phyloP scores from a whole-genome alignment of 495 filamentous ascomycete species.

The Aspergillus carlsbadensis region DNA sequence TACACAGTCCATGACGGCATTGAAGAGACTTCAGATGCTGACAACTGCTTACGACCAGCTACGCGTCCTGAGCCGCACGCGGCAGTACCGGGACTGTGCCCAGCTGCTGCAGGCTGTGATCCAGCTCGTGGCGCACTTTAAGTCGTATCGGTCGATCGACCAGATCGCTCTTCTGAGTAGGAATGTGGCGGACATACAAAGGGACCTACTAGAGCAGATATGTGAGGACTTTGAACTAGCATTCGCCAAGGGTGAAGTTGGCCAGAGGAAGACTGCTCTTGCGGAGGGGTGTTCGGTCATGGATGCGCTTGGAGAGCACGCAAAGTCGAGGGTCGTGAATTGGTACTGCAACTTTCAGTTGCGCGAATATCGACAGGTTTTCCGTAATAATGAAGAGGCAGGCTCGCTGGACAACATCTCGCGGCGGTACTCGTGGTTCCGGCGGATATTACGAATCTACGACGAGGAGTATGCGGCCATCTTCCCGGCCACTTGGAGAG shows the following conservation, averaged over 20 bases:
- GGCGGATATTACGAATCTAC: conserved; percentile 91
- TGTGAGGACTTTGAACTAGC: conserved; percentile 97
- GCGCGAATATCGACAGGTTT: conserved; percentile 92
- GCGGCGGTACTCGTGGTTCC: conserved; percentile 93
- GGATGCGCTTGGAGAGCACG: conserved; percentile 92
- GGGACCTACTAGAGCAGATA: conserved; percentile 91
- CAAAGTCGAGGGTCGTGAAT: conserved; percentile 75
- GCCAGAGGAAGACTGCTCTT: conserved; percentile 65
- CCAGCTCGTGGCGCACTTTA: conserved; percentile 98
- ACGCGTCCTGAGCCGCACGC: conserved; percentile 72
- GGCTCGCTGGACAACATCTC: conserved; percentile 97
- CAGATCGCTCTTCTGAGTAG: conserved; percentile 93
- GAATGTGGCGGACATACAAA: conserved; percentile 91
- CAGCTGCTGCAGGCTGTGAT: conserved; percentile 93
- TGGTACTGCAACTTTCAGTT: conserved; percentile 99
- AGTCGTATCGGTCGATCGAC: conserved; percentile 94
- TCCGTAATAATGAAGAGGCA: conserved; percentile 93
- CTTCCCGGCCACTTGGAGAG: conserved; percentile 85
- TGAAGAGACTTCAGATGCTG: conserved; percentile 97
- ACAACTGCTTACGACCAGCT: conserved; percentile 98
- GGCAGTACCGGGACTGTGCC: conserved; percentile 96
- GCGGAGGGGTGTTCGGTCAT: conserved; percentile 89
- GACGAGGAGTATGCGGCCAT: conserved; percentile 90
- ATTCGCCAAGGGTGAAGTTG: conserved; percentile 87
- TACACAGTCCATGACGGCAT: conserved; percentile 94